Percentiles rank a stretch among this genome's conserved stretches.
Evolutionary conservation across 129 eudicot species (phyloP).

Genomic region (Pulicaria dysenterica): DNA sequence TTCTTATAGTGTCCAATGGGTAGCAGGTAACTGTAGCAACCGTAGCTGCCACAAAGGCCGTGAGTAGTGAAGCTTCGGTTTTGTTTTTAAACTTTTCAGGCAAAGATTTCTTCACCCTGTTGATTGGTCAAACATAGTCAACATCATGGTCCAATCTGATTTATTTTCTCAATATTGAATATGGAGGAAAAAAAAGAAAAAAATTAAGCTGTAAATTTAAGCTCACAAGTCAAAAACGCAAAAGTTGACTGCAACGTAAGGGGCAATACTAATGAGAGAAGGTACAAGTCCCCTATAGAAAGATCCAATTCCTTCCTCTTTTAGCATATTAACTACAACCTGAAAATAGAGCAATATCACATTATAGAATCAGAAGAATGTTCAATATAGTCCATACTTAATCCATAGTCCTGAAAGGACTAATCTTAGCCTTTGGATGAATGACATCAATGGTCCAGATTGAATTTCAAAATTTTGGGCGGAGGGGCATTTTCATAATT

Average conservation of each 20-base stretch:
- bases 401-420: too few species aligned
- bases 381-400: too few species aligned
- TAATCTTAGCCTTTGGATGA: too few species aligned
- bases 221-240: constrained; percentile 98
- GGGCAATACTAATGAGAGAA: constrained; percentile 94
- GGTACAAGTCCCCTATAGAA: constrained; percentile 95
- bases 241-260: constrained; percentile 97
- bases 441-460: too few species aligned
- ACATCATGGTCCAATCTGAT: background rate
- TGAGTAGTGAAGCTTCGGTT: constrained; percentile 72
- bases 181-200: background rate
- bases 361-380: constrained; percentile 10
- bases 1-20: constrained; percentile 87
- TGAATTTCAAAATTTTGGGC: too few species aligned
- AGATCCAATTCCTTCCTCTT: constrained; percentile 86
- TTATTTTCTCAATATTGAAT: too few species aligned
- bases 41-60: constrained; percentile 83
- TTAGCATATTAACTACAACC: constrained; percentile 84
- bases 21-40: constrained; percentile 86
- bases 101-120: constrained; percentile 92
- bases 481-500: too few species aligned
- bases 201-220: constrained; percentile 10
- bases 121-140: constrained; percentile 24
- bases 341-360: constrained; percentile 33
- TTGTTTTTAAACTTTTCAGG: constrained; percentile 86